These are phyloP conservation scores for Mycena crocata DNA, from an alignment of 768 basidiomycete species.

Conservation along the genomic window DNA sequence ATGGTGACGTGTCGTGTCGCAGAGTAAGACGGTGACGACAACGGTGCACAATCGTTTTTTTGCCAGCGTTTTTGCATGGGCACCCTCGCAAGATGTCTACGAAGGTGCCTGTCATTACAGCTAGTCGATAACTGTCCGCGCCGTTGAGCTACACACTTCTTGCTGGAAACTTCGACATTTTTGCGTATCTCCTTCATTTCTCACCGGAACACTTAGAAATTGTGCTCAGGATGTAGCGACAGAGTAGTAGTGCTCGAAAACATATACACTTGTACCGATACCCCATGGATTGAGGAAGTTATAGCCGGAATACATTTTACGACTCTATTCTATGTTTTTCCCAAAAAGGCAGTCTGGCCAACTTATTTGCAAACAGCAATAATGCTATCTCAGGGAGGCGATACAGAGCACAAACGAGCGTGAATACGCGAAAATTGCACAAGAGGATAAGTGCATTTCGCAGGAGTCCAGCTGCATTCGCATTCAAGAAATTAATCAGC, in stretches of 20 bases:
- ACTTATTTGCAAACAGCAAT: conserved; percentile 16
- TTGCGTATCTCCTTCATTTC: neutral
- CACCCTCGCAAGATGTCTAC: neutral
- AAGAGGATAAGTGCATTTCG: no score
- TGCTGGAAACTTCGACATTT: neutral
- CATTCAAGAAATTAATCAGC: neutral
- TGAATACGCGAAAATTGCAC: no score
- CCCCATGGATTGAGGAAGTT: neutral
- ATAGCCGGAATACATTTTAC: neutral
- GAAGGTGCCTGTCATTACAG: neutral
- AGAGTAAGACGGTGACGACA: neutral
- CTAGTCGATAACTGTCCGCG: neutral
- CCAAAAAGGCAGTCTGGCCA: conserved; percentile 10
- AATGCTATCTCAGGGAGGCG: no score
- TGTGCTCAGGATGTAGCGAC: neutral
- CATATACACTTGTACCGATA: neutral
- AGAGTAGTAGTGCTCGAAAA: neutral
- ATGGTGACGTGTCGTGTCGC: neutral
- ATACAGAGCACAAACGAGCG: no score
- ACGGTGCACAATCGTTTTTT: neutral
- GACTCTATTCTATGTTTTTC: neutral
- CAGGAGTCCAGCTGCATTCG: no score
- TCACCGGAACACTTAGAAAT: neutral
- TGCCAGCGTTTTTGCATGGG: neutral
- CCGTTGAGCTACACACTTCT: neutral